phyloP scores from a whole-genome alignment of 495 filamentous ascomycete species.

The Trichoderma gamsii region DNA sequence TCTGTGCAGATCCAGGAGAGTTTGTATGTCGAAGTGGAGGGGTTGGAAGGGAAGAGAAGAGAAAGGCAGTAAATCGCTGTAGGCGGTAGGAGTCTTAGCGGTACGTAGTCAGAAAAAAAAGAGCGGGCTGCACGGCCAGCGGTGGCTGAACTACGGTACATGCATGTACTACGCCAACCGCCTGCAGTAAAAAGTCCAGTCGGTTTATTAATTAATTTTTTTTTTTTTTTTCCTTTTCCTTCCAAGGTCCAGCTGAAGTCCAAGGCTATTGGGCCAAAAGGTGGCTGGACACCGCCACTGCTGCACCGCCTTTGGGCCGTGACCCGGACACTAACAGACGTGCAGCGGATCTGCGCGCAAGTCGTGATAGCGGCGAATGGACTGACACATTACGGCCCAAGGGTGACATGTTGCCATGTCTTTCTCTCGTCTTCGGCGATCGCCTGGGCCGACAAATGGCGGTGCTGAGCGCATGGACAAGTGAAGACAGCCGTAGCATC shows the following conservation, averaged over 20 bases:
- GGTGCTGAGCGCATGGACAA: neutral
- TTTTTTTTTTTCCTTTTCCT: neutral
- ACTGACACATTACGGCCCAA: neutral
- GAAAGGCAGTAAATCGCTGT: constrained; percentile 22
- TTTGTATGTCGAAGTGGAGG: constrained; percentile 18
- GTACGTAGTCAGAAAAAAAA: constrained; percentile 20
- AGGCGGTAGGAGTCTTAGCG: constrained; percentile 9
- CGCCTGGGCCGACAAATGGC: neutral
- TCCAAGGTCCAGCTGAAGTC: neutral
- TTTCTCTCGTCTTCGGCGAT: neutral
- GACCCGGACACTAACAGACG: constrained; percentile 3
- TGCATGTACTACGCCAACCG: neutral
- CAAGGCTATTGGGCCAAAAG: neutral
- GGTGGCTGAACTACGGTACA: neutral
- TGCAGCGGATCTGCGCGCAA: neutral
- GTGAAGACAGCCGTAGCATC: neutral
- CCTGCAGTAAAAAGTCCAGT: neutral
- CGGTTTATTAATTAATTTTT: neutral
- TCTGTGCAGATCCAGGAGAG: constrained; percentile 22
- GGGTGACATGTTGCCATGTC: constrained; percentile 2
- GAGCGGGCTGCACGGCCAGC: constrained; percentile 16
- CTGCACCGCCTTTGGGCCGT: neutral
- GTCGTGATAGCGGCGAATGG: neutral
- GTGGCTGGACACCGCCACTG: constrained; percentile 11
- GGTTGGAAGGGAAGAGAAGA: constrained; percentile 17